phyloP scores from a whole-genome alignment of 768 basidiomycete genomes.

The Naematelia aurantialba region DNA sequence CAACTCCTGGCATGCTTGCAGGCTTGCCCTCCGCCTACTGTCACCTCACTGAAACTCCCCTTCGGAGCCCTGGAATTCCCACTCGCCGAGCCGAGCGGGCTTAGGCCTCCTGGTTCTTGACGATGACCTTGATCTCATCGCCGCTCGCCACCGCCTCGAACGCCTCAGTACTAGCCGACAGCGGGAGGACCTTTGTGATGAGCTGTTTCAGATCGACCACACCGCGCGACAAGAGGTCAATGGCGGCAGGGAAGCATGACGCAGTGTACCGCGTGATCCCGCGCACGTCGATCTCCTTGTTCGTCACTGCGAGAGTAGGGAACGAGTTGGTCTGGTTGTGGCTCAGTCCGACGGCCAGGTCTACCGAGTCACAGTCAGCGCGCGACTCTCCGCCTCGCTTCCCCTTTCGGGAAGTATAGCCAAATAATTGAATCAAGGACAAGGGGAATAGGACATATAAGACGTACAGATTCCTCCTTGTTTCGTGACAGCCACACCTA shows the following conservation, averaged over 20 bases:
- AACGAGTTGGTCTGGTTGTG: conserved; percentile 39
- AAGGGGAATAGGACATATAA: too few species aligned
- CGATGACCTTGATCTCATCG: conserved; percentile 39
- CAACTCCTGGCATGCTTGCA: neutral
- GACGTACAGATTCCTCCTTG: conserved; percentile 42
- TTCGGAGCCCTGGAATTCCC: too few species aligned
- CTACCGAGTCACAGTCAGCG: conserved; percentile 9
- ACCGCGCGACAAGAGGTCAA: conserved; percentile 35
- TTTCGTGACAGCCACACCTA: conserved; percentile 43
- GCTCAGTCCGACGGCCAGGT: conserved; percentile 37
- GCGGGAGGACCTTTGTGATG: conserved; percentile 32
- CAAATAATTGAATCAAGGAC: too few species aligned
- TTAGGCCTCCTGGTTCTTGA: conserved; percentile 39
- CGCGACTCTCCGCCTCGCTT: too few species aligned
- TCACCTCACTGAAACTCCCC: too few species aligned
- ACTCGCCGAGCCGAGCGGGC: too few species aligned
- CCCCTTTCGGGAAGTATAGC: too few species aligned
- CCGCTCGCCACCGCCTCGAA: conserved; percentile 39
- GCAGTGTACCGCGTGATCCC: conserved; percentile 44
- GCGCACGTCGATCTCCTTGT: conserved; percentile 44
- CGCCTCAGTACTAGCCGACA: conserved; percentile 30
- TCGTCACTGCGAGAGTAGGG: conserved; percentile 42
- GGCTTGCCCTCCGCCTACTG: too few species aligned
- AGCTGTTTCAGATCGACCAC: conserved; percentile 41
- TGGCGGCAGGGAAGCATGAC: conserved; percentile 38